Conservation (phyloP, 345 rosid species). For the Bruguiera parviflora region DNA sequence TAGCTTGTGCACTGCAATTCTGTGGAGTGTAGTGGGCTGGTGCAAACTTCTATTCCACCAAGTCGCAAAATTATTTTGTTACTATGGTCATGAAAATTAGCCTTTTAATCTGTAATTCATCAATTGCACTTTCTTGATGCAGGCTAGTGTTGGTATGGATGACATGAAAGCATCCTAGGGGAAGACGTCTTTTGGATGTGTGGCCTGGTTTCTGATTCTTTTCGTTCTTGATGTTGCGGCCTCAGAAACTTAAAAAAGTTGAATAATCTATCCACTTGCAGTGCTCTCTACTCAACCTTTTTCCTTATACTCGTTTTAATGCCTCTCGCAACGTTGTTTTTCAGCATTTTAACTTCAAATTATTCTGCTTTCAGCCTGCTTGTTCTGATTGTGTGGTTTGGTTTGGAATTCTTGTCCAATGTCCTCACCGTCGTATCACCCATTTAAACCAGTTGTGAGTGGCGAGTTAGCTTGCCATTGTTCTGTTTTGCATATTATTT, state of each 20-base stretch:
- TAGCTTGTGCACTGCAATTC: neutral
- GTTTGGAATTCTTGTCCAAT: too few species aligned
- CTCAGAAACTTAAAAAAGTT: neutral
- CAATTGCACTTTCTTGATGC: constrained; percentile 21
- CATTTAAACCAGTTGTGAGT: too few species aligned
- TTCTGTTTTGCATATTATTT: too few species aligned
- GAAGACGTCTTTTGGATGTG: constrained; percentile 1
- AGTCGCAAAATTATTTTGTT: neutral
- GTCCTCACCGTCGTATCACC: too few species aligned
- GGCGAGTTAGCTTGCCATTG: too few species aligned
- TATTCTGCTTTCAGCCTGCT: too few species aligned
- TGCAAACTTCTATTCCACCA: too few species aligned
- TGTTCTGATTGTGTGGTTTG: too few species aligned
- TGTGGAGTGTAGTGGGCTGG: neutral
- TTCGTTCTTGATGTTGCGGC: neutral
- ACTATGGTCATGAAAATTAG: neutral
- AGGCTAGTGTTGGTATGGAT: constrained; percentile 87
- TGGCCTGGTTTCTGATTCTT: neutral
- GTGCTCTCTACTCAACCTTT: neutral
- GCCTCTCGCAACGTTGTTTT: too few species aligned
- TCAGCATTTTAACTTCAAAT: too few species aligned
- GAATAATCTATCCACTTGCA: neutral
- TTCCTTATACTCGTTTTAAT: too few species aligned
- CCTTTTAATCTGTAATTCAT: neutral
- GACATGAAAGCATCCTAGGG: constrained; percentile 73